Percentiles rank a stretch among this genome's conserved stretches.
phyloP scores from a whole-genome alignment of 805 yeast species.

The Candida ascalaphidarum region DNA sequence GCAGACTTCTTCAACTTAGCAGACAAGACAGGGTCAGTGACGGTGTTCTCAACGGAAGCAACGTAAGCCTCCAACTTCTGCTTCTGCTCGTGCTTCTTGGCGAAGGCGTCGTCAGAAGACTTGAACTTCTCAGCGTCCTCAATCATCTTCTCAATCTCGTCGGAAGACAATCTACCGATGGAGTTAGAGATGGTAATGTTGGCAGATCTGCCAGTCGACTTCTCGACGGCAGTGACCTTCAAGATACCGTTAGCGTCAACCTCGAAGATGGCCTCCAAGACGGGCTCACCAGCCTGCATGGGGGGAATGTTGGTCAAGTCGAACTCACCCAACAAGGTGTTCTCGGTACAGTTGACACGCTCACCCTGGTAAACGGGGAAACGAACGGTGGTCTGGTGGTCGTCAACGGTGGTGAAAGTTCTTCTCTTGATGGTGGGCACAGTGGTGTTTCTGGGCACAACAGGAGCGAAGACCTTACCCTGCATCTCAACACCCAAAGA shows the following conservation, averaged over 20 bases:
- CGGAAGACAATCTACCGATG: slow-evolving; percentile 41
- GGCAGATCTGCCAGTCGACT: slow-evolving; percentile 42
- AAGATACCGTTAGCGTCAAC: slow-evolving; percentile 45
- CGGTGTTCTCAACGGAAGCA: slow-evolving; percentile 73
- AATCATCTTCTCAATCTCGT: slow-evolving; percentile 42
- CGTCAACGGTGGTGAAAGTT: slow-evolving; percentile 44
- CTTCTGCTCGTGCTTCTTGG: slow-evolving; percentile 98
- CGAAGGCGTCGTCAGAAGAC: slow-evolving; percentile 97
- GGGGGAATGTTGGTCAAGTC: slow-evolving; percentile 45
- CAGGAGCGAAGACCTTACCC: slow-evolving; percentile 43
- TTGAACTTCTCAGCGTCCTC: slow-evolving; percentile 58
- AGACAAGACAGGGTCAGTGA: slow-evolving; percentile 97
- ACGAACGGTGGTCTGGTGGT: slow-evolving; percentile 42
- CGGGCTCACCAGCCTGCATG: slow-evolving; percentile 44
- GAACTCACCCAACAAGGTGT: slow-evolving; percentile 43
- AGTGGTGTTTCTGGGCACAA: slow-evolving; percentile 44
- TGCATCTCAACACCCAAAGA: slow-evolving; percentile 44
- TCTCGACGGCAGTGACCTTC: slow-evolving; percentile 42
- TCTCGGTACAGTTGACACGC: slow-evolving; percentile 43
- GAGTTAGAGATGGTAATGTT: slow-evolving; percentile 44
- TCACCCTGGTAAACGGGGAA: slow-evolving; percentile 47
- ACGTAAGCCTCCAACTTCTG: slow-evolving; percentile 99
- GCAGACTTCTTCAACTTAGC: slow-evolving; percentile 96
- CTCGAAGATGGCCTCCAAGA: slow-evolving; percentile 41
- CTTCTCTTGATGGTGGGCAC: slow-evolving; percentile 44